Evolutionary conservation across 2,329 filamentous ascomycete genomes (phyloP).

Genomic region (Penicillium italicum): DNA sequence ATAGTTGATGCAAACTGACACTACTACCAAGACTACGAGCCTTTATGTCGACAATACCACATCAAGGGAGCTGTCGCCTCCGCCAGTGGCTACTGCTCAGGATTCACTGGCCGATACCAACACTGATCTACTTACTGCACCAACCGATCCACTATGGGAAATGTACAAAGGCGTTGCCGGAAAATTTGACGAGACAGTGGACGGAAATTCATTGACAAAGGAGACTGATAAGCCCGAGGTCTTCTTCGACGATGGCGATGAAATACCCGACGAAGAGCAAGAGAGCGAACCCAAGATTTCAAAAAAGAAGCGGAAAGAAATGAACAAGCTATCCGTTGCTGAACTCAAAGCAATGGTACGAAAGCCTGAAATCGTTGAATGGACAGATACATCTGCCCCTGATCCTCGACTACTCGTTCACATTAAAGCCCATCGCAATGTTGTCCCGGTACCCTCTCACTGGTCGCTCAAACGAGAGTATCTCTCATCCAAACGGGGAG

Average conservation of each 20-base stretch:
- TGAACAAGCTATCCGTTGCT: conserved; percentile 89
- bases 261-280: conserved; percentile 74
- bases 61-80: conserved; percentile 3
- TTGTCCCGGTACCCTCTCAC: conserved; percentile 88
- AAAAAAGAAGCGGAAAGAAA: conserved; percentile 90
- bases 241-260: conserved; percentile 77
- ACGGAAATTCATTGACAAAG: conserved; percentile 61
- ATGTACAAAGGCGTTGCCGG: conserved; percentile 79
- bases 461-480: conserved; percentile 98
- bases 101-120: conserved; percentile 45
- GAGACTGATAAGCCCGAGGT: conserved; percentile 78
- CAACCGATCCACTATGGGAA: conserved; percentile 73
- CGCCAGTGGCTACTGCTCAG: conserved; percentile 10
- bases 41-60: conserved; percentile 1
- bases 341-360: conserved; percentile 89
- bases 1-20: background rate
- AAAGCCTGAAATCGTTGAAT: conserved; percentile 93
- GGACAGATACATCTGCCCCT: conserved; percentile 89
- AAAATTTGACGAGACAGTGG: conserved; percentile 67
- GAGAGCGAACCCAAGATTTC: conserved; percentile 67
- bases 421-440: conserved; percentile 91
- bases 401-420: conserved; percentile 87
- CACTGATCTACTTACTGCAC: conserved; percentile 50
- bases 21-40: conserved; percentile 17
- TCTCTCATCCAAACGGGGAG: conserved; percentile 90